Percentiles rank a stretch among this genome's conserved stretches.
Evolutionary conservation across 208 protist genomes (phyloP).

Genomic region (Leishmania amazonensis): DNA sequence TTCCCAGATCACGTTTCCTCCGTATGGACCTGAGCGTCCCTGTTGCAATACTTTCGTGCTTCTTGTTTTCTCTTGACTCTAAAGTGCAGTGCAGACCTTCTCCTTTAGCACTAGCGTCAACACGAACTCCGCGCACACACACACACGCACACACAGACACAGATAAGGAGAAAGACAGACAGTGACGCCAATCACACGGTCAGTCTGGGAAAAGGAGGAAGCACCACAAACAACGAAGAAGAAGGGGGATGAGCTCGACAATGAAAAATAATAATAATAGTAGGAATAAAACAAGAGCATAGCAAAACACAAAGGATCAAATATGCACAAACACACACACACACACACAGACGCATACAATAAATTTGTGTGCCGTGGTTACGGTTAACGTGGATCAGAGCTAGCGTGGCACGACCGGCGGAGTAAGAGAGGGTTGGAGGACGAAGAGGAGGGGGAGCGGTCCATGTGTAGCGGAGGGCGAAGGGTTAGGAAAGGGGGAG

Average conservation of each 20-base stretch:
- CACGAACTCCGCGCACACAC: neutral
- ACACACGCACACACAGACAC: neutral
- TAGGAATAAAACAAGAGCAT: slow-evolving; percentile 1
- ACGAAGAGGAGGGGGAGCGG: neutral
- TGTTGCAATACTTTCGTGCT: neutral
- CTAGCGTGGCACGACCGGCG: neutral
- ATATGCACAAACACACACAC: slow-evolving; percentile 4
- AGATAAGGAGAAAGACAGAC: neutral
- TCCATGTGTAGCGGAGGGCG: neutral
- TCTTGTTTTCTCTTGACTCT: neutral
- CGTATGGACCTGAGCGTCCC: neutral
- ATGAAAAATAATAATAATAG: too few species aligned
- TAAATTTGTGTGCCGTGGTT: neutral
- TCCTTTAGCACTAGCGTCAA: neutral
- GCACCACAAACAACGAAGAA: neutral
- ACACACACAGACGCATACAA: neutral
- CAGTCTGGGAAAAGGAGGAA: neutral
- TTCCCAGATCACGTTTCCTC: neutral
- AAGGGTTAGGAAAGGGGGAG: neutral
- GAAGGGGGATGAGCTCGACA: neutral
- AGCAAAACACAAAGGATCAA: neutral
- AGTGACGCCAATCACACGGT: neutral
- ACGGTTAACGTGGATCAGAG: neutral
- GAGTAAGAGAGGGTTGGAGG: neutral
- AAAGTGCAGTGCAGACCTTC: neutral